Evolutionary conservation across 2,329 filamentous ascomycete genomes (phyloP).

Genomic region (Apiospora malaysiana): DNA sequence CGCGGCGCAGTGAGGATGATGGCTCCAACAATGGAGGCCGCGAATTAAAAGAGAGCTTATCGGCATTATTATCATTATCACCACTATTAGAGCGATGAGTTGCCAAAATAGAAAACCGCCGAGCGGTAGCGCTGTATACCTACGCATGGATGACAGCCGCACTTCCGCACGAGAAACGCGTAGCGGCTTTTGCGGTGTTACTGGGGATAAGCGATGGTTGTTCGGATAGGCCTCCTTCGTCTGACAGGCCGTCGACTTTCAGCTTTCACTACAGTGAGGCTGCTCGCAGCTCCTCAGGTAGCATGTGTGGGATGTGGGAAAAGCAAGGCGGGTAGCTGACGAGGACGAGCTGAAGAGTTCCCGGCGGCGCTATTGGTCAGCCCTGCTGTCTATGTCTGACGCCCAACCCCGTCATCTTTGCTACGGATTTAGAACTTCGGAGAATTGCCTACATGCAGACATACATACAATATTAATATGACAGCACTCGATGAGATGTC

Average conservation of each 20-base stretch:
- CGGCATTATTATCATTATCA: not conserved
- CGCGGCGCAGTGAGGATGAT: constrained; percentile 26
- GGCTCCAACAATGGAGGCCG: too few relatives aligned
- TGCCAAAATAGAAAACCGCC: not conserved
- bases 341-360: not conserved
- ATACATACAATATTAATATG: not conserved
- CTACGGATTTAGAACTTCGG: not conserved
- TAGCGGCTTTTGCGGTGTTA: not conserved
- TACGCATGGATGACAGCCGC: not conserved
- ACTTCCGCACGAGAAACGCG: not conserved
- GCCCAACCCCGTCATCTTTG: not conserved
- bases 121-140: not conserved
- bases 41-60: not conserved
- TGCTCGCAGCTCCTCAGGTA: too few relatives aligned
- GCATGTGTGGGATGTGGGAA: not conserved
- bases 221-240: too few relatives aligned
- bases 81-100: not conserved
- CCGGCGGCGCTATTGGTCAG: not conserved
- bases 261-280: not conserved
- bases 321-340: not conserved
- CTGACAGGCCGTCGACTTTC: not conserved
- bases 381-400: not conserved
- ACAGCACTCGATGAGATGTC: not conserved
- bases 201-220: too few relatives aligned
- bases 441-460: not conserved